Base-by-base conservation (phyloP, 257 asterid species). In the Solanum virginianum region DNA sequence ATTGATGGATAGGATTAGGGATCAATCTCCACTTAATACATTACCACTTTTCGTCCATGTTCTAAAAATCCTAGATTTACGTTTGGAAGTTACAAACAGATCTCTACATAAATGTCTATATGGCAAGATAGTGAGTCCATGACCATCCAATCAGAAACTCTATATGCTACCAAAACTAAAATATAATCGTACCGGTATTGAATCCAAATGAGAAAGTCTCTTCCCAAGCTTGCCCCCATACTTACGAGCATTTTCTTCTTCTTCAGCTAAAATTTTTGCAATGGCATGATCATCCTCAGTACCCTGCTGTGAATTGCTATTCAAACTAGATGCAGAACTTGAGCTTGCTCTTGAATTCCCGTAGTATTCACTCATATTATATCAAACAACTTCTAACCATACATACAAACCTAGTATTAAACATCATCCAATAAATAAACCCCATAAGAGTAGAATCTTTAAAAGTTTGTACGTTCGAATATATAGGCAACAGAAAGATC, bases 251-350 rank as follows among this genome's bases (percentile, higher is more conserved):
- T 54, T 83, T 70, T 60, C 89, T 59, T 94, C 98, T 15, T 94
- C 98, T 88, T 92, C 95, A 5, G 94, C 97, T 85, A 96, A 90
- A 57, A 94, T 90, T 24, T 84, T 88, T 51, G 98, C 99, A 88
- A 96, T 95, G 49, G 98, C 90, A 53, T 92, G 98, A 92, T 96
- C 99, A 90, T 96, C 99, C 87, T 96, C 98, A 26, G 98, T 93
- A 83, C 93, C 97, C 3, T 90, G 91, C 4, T 91, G 91, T 20
- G 94, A 89, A 72, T 96, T 93, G 80, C 98, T 92, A 87, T 92
- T 92, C 92, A 90, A 86, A 88, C 97, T 96, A 83, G 86, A 72
- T 51, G 97, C 90, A 80, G 96, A 92, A 87, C 98, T 94, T 0
- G 92, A 86, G 85, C 93, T 89, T 66, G 89, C 89, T 75, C 89